A percentile compares a stretch with the other conserved stretches of the same genome.
These are phyloP conservation scores for Gastrolobium villosum DNA, from an alignment of 306 rosid genomes.

Conservation along the genomic window DNA sequence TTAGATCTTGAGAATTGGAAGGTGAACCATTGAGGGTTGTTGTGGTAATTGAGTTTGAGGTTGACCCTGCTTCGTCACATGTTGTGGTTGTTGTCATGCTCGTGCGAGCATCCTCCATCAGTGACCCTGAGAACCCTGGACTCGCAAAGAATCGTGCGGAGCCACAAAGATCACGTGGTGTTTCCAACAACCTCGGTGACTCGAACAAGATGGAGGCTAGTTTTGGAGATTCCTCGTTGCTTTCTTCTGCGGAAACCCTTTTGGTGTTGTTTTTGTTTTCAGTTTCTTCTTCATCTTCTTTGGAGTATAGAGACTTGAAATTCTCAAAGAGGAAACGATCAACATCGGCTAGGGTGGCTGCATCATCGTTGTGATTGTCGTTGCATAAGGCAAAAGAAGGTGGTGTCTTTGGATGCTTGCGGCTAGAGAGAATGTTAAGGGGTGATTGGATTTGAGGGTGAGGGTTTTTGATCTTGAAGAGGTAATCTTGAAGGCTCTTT, in stretches of 20 bases:
- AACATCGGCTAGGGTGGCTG: slow-evolving; percentile 80
- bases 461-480: slow-evolving; percentile 65
- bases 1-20: neutral
- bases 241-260: slow-evolving; percentile 29
- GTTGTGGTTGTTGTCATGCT: slow-evolving; percentile 41
- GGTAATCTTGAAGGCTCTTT: slow-evolving; percentile 64
- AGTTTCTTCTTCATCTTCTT: slow-evolving; percentile 54
- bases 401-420: slow-evolving; percentile 76
- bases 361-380: slow-evolving; percentile 42
- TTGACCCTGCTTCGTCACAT: slow-evolving; percentile 56
- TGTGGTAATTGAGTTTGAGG: slow-evolving; percentile 44
- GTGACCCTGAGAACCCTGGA: slow-evolving; percentile 59
- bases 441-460: slow-evolving; percentile 54
- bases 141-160: slow-evolving; percentile 61
- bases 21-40: slow-evolving; percentile 34
- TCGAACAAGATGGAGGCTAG: slow-evolving; percentile 42
- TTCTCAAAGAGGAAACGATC: slow-evolving; percentile 86
- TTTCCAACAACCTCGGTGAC: slow-evolving; percentile 53
- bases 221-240: slow-evolving; percentile 9
- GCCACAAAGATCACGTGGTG: slow-evolving; percentile 49
- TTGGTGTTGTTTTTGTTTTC: neutral
- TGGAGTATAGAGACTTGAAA: slow-evolving; percentile 71
- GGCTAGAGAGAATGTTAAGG: slow-evolving; percentile 57
- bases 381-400: slow-evolving; percentile 67
- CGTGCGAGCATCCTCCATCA: slow-evolving; percentile 56